A percentile compares a stretch with the other conserved stretches of the same genome.
These are phyloP conservation scores for Dendryphion nanum DNA, from an alignment of 2,329 filamentous ascomycete species.

Conservation along the genomic window DNA sequence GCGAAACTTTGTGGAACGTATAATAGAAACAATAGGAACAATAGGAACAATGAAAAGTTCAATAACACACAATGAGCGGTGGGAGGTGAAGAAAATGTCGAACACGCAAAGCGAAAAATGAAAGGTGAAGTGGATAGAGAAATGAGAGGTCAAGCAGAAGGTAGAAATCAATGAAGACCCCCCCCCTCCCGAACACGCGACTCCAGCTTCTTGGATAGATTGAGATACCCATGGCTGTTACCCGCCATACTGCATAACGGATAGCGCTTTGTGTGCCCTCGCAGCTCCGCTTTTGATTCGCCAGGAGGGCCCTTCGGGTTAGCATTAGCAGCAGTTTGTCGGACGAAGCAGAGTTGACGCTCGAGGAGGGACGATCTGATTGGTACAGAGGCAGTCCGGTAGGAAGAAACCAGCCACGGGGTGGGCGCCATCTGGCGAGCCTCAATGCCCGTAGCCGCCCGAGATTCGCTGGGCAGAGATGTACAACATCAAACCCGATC, in stretches of 20 bases:
- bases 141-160: constrained; percentile 17
- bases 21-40: constrained; percentile 14
- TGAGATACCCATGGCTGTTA: constrained; percentile 20
- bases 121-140: constrained; percentile 4
- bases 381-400: constrained; percentile 24
- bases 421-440: constrained; percentile 32
- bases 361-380: constrained; percentile 26
- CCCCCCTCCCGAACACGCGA: constrained; percentile 21
- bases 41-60: background rate
- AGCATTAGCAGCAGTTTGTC: constrained; percentile 19
- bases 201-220: constrained; percentile 21
- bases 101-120: constrained; percentile 10
- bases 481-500: constrained; percentile 31
- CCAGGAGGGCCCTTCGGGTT: constrained; percentile 23
- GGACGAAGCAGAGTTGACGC: constrained; percentile 24
- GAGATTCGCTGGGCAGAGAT: constrained; percentile 36
- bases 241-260: constrained; percentile 25
- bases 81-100: constrained; percentile 5
- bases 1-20: constrained; percentile 9
- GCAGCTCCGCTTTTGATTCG: constrained; percentile 21
- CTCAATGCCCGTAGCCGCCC: constrained; percentile 35
- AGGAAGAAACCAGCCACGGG: constrained; percentile 22
- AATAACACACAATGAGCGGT: constrained; percentile 3
- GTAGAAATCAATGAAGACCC: background rate
- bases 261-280: constrained; percentile 21